Evolutionary conservation across 1,284 basidiomycete species (phyloP).

Genomic region (Polyporus tsugae): DNA sequence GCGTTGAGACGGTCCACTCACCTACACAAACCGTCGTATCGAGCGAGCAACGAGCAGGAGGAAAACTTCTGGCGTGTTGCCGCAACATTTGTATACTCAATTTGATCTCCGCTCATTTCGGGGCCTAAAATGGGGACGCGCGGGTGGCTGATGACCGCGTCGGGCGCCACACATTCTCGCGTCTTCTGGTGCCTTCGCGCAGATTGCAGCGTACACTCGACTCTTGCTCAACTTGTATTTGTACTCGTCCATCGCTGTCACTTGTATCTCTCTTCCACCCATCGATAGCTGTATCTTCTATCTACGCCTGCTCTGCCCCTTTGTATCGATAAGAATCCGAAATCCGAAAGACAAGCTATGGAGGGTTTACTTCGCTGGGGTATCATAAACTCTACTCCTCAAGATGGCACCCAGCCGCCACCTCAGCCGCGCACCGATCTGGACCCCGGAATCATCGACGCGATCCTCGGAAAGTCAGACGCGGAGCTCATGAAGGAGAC

Average conservation of each 20-base stretch:
- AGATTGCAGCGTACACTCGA: slow-evolving; percentile 7
- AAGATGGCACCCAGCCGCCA: slow-evolving; percentile 39
- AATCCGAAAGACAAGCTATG: slow-evolving; percentile 49
- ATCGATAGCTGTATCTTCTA: slow-evolving; percentile 19
- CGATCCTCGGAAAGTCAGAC: slow-evolving; percentile 89
- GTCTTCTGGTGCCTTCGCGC: slow-evolving; percentile 37
- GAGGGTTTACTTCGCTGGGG: slow-evolving; percentile 80
- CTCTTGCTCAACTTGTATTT: slow-evolving; percentile 15
- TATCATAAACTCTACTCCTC: slow-evolving; percentile 67
- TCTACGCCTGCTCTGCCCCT: slow-evolving; percentile 2
- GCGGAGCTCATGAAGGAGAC: slow-evolving; percentile 90
- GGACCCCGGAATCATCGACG: slow-evolving; percentile 84
- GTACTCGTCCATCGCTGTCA: slow-evolving; percentile 1
- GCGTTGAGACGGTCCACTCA: slow-evolving; percentile 26
- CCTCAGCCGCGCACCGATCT: slow-evolving; percentile 56
- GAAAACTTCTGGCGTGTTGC: slow-evolving; percentile 26
- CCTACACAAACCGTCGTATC: slow-evolving; percentile 7
- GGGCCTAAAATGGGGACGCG: slow-evolving; percentile 27
- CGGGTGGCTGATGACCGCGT: slow-evolving; percentile 33
- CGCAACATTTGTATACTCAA: not conserved
- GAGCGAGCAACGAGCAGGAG: slow-evolving; percentile 9
- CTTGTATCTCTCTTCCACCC: slow-evolving; percentile 8
- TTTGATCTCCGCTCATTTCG: slow-evolving; percentile 20
- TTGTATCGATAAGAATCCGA: slow-evolving; percentile 26
- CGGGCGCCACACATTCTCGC: slow-evolving; percentile 30